Conservation (phyloP, 208 protist species). For the Zelonia costaricensis region DNA sequence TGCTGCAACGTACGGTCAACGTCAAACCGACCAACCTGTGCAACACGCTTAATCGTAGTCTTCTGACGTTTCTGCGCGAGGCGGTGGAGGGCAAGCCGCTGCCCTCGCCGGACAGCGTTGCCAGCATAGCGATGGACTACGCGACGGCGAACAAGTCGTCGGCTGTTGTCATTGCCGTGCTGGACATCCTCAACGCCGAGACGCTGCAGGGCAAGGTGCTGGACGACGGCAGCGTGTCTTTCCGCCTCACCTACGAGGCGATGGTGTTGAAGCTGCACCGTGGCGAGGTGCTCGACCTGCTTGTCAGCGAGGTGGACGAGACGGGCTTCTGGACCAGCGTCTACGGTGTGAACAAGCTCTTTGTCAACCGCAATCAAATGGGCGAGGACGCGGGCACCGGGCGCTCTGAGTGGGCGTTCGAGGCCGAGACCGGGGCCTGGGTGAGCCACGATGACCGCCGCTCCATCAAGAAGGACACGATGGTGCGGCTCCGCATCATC, state of each 20-base stretch:
- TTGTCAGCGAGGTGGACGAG: constrained; percentile 59
- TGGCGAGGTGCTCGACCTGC: constrained; percentile 83
- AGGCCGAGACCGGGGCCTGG: constrained; percentile 67
- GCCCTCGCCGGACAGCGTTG: constrained; percentile 48
- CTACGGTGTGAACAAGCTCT: constrained; percentile 74
- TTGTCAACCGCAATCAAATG: constrained; percentile 78
- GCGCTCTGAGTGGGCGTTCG: constrained; percentile 52
- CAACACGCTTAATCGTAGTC: constrained; percentile 62
- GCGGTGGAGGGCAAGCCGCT: constrained; percentile 79
- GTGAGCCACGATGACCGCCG: constrained; percentile 60
- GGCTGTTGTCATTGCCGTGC: constrained; percentile 74
- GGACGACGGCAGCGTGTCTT: constrained; percentile 77
- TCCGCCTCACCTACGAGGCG: constrained; percentile 78
- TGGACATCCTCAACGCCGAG: constrained; percentile 77
- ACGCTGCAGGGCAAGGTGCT: constrained; percentile 75
- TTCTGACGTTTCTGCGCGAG: constrained; percentile 63
- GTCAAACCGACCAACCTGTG: constrained; percentile 68
- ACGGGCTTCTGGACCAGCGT: constrained; percentile 82
- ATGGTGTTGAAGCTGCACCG: constrained; percentile 84
- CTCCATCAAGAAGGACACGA: constrained; percentile 62
- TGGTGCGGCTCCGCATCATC: constrained; percentile 80
- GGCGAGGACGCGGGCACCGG: constrained; percentile 25
- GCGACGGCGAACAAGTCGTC: constrained; percentile 56
- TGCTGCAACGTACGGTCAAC: constrained; percentile 69
- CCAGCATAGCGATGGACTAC: constrained; percentile 32